Base-by-base conservation (phyloP, 768 basidiomycete species). In the Naematelia aurantialba region DNA sequence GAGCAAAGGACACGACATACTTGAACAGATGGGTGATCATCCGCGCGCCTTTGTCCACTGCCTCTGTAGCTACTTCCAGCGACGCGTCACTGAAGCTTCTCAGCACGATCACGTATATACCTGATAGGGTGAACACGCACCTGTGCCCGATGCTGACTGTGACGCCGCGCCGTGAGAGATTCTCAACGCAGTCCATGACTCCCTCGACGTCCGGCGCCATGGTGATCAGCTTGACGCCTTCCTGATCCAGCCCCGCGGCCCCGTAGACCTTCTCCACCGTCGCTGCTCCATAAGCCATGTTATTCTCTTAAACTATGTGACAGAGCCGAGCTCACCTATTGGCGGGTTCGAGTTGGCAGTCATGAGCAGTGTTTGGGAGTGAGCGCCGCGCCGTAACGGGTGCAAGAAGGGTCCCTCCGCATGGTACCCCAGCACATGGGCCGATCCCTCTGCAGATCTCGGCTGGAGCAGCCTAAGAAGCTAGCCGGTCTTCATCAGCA, bases 21-120 rank as follows among this genome's bases (percentile, higher is more conserved):
- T 94, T 94, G 84, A 91, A 92, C 24, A 93, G 80, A 76, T 93
- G 91, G 0, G 91, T 93, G 65, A 93, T 89, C 58, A 91, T 83
- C n/a, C 85, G 81, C 4, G 89, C 88, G 19, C 91, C 91, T 57
- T 81, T 80, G 17, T 81, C 77, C 3, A 92, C 82, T 2, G 89
- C 89, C 5, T 82, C 77, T 19, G 85, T 85, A 5, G 91, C 89
- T 60, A 85, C 78, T 25, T 85, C 83, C 1, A 89, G 87, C 14
- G 84, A 83, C 22, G 90, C 90, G 66, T 85, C 83, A 66, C 89
- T 91, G 56, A 39, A 50, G 39, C 24, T 2, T 52, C 50, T 25
- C 11, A 13, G 2, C 54, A 17, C 11, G 14, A 24, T 3, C n/a
- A 44, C 54, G 8, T 8, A 4, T 34, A 4, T 34, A n/a, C n/a